Percentiles rank a stretch among this genome's conserved stretches.
phyloP scores from a whole-genome alignment of 257 asterid species.

The Ehretia macrophylla region DNA sequence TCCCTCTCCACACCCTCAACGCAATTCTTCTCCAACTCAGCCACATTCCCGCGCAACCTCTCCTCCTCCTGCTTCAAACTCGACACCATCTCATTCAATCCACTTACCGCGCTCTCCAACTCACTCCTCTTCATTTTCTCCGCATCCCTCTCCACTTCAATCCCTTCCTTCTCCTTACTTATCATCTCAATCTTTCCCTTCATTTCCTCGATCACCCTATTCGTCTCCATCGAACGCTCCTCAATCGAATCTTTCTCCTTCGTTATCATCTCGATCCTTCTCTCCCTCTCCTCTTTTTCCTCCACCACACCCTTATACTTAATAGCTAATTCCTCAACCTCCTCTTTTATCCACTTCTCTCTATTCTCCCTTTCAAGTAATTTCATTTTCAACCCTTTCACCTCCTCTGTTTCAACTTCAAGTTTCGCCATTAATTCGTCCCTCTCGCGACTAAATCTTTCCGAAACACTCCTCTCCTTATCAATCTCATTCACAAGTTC shows the following conservation, averaged over 20 bases:
- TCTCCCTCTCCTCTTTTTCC: conserved; percentile 38
- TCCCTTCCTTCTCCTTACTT: conserved; percentile 38
- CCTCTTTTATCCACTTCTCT: conserved; percentile 24
- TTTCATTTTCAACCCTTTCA: conserved; percentile 22
- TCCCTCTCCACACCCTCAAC: conserved; percentile 44
- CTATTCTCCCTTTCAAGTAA: conserved; percentile 39
- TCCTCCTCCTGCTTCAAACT: conserved; percentile 40
- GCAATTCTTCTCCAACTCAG: conserved; percentile 56
- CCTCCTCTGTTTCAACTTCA: conserved; percentile 32
- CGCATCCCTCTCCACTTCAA: conserved; percentile 40
- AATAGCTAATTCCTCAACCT: conserved; percentile 32
- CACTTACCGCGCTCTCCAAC: conserved; percentile 42
- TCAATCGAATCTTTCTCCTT: conserved; percentile 33
- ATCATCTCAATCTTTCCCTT: conserved; percentile 29
- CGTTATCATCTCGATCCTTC: conserved; percentile 26
- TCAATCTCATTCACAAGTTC: conserved; percentile 28
- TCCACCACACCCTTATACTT: conserved; percentile 22
- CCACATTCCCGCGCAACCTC: conserved; percentile 25
- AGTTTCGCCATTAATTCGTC: conserved; percentile 38
- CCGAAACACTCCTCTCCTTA: conserved; percentile 32
- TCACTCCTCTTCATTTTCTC: conserved; percentile 37
- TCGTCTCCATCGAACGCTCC: conserved; percentile 32
- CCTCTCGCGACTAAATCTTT: conserved; percentile 32
- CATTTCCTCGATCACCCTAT: conserved; percentile 29
- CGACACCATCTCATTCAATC: conserved; percentile 39